Conservation (phyloP, 495 filamentous ascomycete species). For the Tuber borchii region DNA sequence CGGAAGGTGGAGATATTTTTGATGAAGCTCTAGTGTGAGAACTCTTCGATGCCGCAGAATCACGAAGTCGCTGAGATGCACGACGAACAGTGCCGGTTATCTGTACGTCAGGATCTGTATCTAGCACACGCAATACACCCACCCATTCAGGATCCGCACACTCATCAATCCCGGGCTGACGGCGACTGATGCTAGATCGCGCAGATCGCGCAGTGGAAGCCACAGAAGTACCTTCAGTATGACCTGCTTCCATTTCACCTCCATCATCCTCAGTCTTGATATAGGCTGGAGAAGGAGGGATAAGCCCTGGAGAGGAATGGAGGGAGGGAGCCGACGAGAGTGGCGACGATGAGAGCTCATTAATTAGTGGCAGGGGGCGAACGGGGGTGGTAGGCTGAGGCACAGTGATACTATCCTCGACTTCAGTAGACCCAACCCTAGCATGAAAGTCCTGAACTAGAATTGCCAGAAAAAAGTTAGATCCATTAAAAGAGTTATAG, state of each 20-base stretch:
- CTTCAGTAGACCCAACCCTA: neutral
- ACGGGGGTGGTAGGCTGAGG: neutral
- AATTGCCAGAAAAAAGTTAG: neutral
- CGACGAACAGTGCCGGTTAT: neutral
- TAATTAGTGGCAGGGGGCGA: neutral
- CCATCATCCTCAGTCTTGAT: neutral
- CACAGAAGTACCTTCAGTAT: neutral
- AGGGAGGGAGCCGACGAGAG: neutral
- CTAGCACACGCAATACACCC: slow-evolving; percentile 13
- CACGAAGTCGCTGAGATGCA: neutral
- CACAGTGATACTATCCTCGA: neutral
- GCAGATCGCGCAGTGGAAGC: neutral
- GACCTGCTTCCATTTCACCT: neutral
- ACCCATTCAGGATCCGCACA: slow-evolving; percentile 24
- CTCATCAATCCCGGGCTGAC: slow-evolving; percentile 3
- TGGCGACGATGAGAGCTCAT: neutral
- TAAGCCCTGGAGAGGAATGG: neutral
- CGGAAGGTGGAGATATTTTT: neutral
- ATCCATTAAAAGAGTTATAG: neutral
- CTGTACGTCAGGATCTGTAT: neutral
- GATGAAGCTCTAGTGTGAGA: neutral
- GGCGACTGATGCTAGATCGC: neutral
- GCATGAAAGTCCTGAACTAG: neutral
- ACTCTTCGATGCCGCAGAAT: neutral
- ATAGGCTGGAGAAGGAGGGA: neutral